Percentiles rank a stretch among this genome's conserved stretches.
phyloP scores from a whole-genome alignment of 2,329 filamentous ascomycete genomes.

The Alternaria gansuensis region DNA sequence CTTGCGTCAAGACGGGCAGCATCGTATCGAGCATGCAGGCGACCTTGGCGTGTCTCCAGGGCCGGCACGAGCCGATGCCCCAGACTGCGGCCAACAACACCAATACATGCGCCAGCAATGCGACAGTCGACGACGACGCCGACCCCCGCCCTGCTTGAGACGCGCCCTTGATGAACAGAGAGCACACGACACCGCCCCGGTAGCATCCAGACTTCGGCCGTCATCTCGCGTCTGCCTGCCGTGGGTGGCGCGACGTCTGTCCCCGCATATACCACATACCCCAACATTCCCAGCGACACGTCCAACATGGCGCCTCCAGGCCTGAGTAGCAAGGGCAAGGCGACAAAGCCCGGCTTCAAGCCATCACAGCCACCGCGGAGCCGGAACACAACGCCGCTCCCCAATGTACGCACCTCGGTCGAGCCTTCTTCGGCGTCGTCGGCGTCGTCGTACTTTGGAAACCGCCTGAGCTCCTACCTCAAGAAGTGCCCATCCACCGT shows the following conservation, averaged over 20 bases:
- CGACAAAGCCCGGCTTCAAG: constrained; percentile 52
- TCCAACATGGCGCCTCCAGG: constrained; percentile 44
- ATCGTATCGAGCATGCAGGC: not conserved
- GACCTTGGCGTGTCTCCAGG: constrained; percentile 5
- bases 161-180: not conserved
- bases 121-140: constrained; percentile 3
- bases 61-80: not conserved
- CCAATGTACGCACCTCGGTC: constrained; percentile 60
- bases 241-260: constrained; percentile 17
- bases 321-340: constrained; percentile 62
- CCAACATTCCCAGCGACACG: constrained; percentile 15
- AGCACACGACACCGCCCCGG: not conserved
- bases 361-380: constrained; percentile 60
- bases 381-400: constrained; percentile 79
- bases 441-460: constrained; percentile 68
- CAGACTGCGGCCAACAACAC: constrained; percentile 1
- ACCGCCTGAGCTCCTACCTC: constrained; percentile 63
- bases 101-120: constrained; percentile 1
- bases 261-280: constrained; percentile 21
- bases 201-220: not conserved
- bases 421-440: constrained; percentile 40
- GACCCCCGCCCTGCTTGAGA: not conserved
- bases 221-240: not conserved
- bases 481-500: constrained; percentile 67
- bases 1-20: constrained; percentile 4